Conservation (phyloP, 179 eudicot genomes). For the Heliamphora pulchella region DNA sequence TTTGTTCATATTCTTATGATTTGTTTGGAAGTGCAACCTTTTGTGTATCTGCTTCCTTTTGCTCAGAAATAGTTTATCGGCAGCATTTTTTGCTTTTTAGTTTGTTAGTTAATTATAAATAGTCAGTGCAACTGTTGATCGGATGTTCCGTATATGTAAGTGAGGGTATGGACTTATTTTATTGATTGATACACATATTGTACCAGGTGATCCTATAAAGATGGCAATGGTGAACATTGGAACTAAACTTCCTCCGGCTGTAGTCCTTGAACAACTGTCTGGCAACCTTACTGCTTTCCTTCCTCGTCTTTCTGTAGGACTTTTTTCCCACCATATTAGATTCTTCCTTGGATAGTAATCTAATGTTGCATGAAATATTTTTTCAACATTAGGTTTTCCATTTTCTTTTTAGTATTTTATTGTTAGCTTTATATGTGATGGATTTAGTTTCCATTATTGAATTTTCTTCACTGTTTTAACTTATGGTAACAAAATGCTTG, state of each 20-base stretch:
- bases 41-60: background rate
- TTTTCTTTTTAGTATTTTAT: background rate
- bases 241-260: constrained; percentile 35
- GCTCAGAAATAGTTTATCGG: background rate
- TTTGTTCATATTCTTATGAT: background rate
- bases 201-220: constrained; percentile 62
- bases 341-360: background rate
- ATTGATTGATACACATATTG: background rate
- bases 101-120: background rate
- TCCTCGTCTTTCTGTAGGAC: constrained; percentile 61
- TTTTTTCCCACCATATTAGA: background rate
- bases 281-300: constrained; percentile 44
- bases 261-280: constrained; percentile 34
- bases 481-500: background rate
- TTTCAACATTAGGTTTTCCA: background rate
- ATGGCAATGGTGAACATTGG: constrained; percentile 51
- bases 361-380: background rate
- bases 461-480: background rate
- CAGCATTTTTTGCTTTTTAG: no score
- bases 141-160: no score
- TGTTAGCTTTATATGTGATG: background rate
- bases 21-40: background rate
- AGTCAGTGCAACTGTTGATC: background rate
- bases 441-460: background rate
- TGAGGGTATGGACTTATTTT: no score